Conservation (phyloP, 192 early-diverging fungal genomes). For the Phlyctochytrium bullatum region DNA sequence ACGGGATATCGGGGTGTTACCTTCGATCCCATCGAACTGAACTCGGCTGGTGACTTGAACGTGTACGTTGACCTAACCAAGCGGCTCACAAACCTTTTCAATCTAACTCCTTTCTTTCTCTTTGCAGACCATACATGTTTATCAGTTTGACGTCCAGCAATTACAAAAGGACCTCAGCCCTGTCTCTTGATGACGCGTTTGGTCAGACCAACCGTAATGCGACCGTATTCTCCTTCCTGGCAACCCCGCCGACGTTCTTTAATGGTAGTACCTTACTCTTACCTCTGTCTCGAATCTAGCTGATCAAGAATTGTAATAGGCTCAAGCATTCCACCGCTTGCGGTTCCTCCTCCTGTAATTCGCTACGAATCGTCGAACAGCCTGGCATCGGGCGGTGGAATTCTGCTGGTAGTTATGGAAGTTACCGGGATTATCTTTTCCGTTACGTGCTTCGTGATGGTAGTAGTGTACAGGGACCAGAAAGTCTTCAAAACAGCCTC, state of each 20-base stretch:
- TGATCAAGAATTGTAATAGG: no score
- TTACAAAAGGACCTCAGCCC: not conserved
- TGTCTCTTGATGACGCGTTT: not conserved
- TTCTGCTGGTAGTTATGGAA: not conserved
- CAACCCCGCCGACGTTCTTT: not conserved
- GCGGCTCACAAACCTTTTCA: no score
- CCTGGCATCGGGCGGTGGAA: not conserved
- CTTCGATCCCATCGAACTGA: not conserved
- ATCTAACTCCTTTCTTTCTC: not conserved
- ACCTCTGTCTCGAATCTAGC: no score
- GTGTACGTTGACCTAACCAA: no score
- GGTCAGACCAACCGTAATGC: not conserved
- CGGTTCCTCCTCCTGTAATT: not conserved
- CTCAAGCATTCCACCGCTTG: not conserved
- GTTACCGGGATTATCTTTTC: not conserved
- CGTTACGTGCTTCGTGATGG: not conserved
- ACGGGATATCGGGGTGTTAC: not conserved
- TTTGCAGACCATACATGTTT: not conserved
- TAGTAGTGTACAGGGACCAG: not conserved
- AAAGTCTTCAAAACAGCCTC: slow-evolving; percentile 8
- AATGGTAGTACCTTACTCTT: not conserved
- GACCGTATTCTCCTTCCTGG: not conserved
- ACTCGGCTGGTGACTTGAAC: not conserved
- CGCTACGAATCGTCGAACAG: not conserved
- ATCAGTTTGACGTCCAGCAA: not conserved